Evolutionary conservation across 352 stramenopile species (phyloP).

Genomic region (Globisporangium yorkense): DNA sequence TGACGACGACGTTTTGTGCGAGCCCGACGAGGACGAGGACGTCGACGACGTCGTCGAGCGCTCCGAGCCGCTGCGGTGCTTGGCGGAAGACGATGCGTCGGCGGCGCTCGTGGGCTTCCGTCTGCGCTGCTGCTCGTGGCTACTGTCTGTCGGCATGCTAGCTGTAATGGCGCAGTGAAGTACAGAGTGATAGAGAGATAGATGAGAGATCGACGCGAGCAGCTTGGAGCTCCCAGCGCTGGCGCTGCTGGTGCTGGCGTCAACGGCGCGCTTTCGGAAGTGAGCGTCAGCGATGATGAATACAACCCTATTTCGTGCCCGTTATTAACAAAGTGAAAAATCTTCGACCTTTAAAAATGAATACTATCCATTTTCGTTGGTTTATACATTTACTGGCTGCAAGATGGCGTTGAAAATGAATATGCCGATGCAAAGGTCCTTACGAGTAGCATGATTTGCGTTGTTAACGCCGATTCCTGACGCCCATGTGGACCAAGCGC

Average conservation of each 20-base stretch:
- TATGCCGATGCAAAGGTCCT: not conserved
- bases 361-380: not conserved
- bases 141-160: not conserved
- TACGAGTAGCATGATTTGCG: not conserved
- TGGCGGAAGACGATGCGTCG: not conserved
- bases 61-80: constrained; percentile 1
- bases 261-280: not conserved
- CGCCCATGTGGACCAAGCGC: not conserved
- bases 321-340: not conserved
- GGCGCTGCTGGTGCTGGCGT: not conserved
- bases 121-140: not conserved
- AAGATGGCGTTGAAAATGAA: not conserved
- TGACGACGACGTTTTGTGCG: constrained; percentile 2
- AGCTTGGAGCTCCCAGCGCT: too few species aligned
- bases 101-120: not conserved
- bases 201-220: too few species aligned
- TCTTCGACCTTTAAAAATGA: not conserved
- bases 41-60: constrained; percentile 2
- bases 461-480: not conserved
- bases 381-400: not conserved
- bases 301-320: not conserved
- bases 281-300: not conserved
- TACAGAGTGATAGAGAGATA: too few species aligned
- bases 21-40: not conserved
- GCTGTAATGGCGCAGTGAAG: not conserved